phyloP scores from a whole-genome alignment of 768 basidiomycete genomes.

The Lenzites betulinus region DNA sequence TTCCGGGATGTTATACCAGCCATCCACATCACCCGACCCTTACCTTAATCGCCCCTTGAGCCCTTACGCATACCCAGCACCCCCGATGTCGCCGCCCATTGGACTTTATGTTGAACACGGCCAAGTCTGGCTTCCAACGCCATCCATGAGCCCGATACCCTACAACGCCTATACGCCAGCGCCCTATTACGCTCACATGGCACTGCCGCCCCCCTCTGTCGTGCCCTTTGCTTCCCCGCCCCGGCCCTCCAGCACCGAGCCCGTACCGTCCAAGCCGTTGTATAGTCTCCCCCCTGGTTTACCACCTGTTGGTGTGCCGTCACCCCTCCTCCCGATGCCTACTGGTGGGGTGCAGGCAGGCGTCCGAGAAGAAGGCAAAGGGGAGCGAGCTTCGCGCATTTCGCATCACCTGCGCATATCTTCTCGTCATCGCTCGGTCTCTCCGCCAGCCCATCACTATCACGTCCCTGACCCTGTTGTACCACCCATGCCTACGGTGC shows the following conservation, averaged over 20 bases:
- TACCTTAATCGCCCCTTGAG: conserved; percentile 31
- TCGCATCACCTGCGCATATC: conserved; percentile 59
- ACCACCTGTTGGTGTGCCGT: conserved; percentile 35
- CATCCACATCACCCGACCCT: conserved; percentile 24
- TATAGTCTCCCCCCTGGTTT: conserved; percentile 39
- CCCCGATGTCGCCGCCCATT: conserved; percentile 40
- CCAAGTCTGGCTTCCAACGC: conserved; percentile 51
- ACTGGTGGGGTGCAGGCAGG: conserved; percentile 14
- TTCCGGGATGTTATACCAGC: conserved; percentile 17
- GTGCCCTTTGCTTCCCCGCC: conserved; percentile 32
- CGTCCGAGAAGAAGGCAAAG: conserved; percentile 60
- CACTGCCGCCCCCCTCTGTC: conserved; percentile 13
- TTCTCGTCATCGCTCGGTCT: conserved; percentile 61
- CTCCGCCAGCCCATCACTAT: conserved; percentile 60
- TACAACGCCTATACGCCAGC: conserved; percentile 5
- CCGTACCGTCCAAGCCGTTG: conserved; percentile 36
- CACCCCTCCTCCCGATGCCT: conserved; percentile 33
- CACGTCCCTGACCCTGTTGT: conserved; percentile 36
- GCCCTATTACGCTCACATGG: conserved; percentile 11
- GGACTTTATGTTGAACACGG: conserved; percentile 38
- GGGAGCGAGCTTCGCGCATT: conserved; percentile 58
- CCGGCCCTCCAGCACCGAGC: conserved; percentile 57
- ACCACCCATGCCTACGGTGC: not conserved
- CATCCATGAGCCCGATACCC: conserved; percentile 13
- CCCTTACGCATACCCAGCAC: conserved; percentile 40